A percentile compares a stretch with the other conserved stretches of the same genome.
phyloP scores from a whole-genome alignment of 495 filamentous ascomycete genomes.

The Lasiosphaeriaceae sp. region DNA sequence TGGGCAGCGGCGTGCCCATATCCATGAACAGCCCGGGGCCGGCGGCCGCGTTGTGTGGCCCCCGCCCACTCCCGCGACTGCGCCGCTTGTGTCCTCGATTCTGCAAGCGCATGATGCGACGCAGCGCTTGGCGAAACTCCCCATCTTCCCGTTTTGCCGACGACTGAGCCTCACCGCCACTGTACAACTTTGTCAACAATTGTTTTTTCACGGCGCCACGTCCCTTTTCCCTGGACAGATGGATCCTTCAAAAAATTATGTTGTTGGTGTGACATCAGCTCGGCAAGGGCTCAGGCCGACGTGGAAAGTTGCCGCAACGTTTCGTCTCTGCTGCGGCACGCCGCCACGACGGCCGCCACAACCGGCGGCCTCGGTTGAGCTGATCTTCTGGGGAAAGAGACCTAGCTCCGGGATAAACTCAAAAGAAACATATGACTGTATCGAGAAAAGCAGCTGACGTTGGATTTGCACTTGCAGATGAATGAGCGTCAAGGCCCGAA shows the following conservation, averaged over 20 bases:
- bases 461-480: constrained; percentile 28
- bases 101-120: background rate
- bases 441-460: background rate
- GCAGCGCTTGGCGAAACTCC: background rate
- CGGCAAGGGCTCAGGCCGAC: no score
- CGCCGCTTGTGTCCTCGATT: background rate
- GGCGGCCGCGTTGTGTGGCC: background rate
- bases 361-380: background rate
- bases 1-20: background rate
- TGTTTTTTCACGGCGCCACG: background rate
- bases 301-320: no score
- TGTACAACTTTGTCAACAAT: background rate
- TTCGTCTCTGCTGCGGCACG: background rate
- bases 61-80: background rate
- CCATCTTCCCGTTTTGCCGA: background rate
- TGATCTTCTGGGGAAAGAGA: background rate
- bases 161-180: background rate
- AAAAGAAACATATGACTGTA: background rate
- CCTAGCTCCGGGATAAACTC: background rate
- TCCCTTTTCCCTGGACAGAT: no score
- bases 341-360: background rate
- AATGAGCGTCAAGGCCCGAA: constrained; percentile 37
- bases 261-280: no score
- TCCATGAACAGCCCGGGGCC: background rate
- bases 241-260: no score